Percentiles rank a stretch among this genome's conserved stretches.
Conservation (phyloP, 495 filamentous ascomycete species). For the Neurospora sp. region DNA sequence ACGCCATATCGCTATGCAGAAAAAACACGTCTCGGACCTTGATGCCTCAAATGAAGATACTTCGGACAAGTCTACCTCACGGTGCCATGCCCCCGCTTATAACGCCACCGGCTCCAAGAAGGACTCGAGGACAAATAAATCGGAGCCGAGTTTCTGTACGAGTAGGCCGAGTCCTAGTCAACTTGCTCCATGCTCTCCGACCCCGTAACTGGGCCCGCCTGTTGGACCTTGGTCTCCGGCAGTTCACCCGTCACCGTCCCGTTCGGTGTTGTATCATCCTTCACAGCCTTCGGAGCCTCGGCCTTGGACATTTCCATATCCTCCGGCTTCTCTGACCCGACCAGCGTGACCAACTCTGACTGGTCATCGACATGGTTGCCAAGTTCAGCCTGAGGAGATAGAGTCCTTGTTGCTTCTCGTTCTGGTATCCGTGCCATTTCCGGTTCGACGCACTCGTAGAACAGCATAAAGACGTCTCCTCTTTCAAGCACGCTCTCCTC, state of each 20-base stretch:
- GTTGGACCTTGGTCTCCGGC: background rate
- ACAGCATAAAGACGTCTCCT: constrained; percentile 91
- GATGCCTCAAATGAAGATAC: background rate
- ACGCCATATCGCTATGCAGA: background rate
- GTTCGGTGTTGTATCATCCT: background rate
- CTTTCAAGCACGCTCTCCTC: constrained; percentile 66
- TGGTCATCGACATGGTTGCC: background rate
- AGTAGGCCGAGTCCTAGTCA: background rate
- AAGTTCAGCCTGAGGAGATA: background rate
- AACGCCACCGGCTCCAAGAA: background rate
- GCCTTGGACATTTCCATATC: background rate
- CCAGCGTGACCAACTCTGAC: background rate
- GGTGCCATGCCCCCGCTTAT: background rate
- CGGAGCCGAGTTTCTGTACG: background rate
- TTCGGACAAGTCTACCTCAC: background rate
- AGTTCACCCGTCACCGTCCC: background rate
- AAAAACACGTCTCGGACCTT: background rate
- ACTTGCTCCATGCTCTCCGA: background rate
- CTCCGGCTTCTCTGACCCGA: background rate
- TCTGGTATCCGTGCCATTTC: constrained; percentile 17
- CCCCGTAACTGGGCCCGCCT: background rate
- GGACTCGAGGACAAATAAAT: background rate
- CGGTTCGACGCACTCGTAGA: constrained; percentile 68
- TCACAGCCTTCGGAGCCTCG: background rate
- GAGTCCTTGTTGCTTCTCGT: background rate